phyloP scores from a whole-genome alignment of 2,329 filamentous ascomycete genomes.

The Zasmidium citrigriseum region DNA sequence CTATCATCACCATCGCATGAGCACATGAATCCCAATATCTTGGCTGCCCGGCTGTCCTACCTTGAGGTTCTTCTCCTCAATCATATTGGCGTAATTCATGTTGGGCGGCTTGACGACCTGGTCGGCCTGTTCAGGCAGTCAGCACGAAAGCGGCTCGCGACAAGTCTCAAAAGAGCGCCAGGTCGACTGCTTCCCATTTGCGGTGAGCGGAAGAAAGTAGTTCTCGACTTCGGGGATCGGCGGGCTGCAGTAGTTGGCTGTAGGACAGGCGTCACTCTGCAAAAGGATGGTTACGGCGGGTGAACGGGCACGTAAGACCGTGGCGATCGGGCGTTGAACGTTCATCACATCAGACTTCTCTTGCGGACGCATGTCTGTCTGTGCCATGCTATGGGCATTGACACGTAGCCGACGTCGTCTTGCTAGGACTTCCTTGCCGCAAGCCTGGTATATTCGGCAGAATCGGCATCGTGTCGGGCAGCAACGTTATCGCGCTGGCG shows the following conservation, averaged over 20 bases:
- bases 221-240: background rate
- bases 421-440: conserved; percentile 1
- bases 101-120: conserved; percentile 21
- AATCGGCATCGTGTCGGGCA: background rate
- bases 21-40: background rate
- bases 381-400: background rate
- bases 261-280: background rate
- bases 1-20: conserved; percentile 1
- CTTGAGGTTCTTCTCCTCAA: conserved; percentile 49
- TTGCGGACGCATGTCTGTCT: background rate
- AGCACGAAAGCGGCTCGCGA: conserved; percentile 2
- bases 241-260: background rate
- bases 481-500: background rate
- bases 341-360: background rate
- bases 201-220: background rate
- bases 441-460: background rate
- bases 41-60: conserved; percentile 1
- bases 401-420: conserved; percentile 2
- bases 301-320: background rate
- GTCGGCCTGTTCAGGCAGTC: conserved; percentile 4
- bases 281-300: background rate
- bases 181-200: conserved; percentile 6
- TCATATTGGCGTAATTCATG: conserved; percentile 49
- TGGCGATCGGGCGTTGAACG: background rate
- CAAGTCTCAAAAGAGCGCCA: background rate